Conservation (phyloP, 192 early-diverging fungal genomes). For the Lunasporangiospora selenospora region DNA sequence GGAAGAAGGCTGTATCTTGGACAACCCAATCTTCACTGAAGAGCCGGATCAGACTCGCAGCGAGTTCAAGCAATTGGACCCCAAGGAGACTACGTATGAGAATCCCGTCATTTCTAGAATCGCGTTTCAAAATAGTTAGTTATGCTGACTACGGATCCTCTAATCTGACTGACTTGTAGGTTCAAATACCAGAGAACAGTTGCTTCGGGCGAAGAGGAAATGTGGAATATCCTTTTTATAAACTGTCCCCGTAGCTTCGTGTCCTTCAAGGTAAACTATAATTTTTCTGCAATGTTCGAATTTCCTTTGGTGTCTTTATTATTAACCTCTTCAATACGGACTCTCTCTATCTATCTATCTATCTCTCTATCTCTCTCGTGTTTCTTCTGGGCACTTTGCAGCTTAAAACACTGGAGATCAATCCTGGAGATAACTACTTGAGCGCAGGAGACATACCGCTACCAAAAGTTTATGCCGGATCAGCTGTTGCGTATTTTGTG, state of each 20-base stretch:
- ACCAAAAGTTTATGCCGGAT: conserved; percentile 50
- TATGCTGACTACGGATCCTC: neutral
- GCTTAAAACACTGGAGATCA: conserved; percentile 54
- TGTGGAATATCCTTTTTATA: conserved; percentile 55
- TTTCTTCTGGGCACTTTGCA: conserved; percentile 5
- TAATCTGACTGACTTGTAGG: conserved; percentile 8
- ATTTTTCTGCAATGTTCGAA: neutral
- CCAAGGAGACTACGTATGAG: conserved; percentile 10
- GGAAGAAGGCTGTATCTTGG: conserved; percentile 49
- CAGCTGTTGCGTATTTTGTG: conserved; percentile 44
- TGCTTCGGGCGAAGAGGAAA: conserved; percentile 38
- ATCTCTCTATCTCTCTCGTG: neutral
- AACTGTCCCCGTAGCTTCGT: conserved; percentile 53
- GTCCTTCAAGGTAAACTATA: conserved; percentile 48
- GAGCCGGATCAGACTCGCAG: conserved; percentile 45
- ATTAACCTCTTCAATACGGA: too few species aligned
- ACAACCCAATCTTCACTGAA: conserved; percentile 48
- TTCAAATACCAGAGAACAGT: conserved; percentile 41
- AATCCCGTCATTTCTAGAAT: neutral
- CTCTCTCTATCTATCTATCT: neutral
- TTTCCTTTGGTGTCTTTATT: too few species aligned
- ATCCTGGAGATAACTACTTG: conserved; percentile 55
- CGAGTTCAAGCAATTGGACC: conserved; percentile 22
- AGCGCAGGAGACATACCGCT: conserved; percentile 62
- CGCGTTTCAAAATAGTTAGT: neutral